Evolutionary conservation across 1,139 yeast species (phyloP), one percentile per base, ranked within the genome.

Genomic region (Pichia terricola): DNA sequence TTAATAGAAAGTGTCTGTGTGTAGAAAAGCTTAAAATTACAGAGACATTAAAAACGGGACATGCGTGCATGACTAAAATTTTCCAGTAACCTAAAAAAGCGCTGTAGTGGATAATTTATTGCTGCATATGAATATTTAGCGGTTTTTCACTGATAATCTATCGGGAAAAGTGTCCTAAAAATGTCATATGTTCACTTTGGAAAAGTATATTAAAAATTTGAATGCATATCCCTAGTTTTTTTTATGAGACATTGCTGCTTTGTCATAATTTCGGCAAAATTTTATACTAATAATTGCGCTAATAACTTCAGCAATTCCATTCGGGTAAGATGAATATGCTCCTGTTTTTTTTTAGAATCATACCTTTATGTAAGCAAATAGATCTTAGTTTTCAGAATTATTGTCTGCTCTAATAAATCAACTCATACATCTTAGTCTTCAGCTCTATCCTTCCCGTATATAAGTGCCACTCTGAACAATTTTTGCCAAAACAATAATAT

Each of bases 361-460:
- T 37, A 4, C 39, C 39, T 11, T 37, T 28, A 11, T 10, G 16
- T 10, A 4, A 5, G 28, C 39, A 37, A 5, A 22, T 28, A 25
- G 16, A 33, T 16, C 22, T 30, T 7, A 42, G 8, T 34, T 39
- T 5, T 6, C 7, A 34, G 38, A 42, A 31, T 39, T 38, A 28
- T 41, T 41, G 16, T 41, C 39, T 5, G 44, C 38, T 34, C 40
- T 8, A 28, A 42, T 22, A 25, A 37, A 36, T 16, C 43, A 41
- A n/a, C n/a, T n/a, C n/a, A n/a, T n/a, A n/a, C n/a, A 11, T 26
- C 5, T 26, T 10, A 28, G 34, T 26, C 26, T 34, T 2, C 11
- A 26, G 11, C 26, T 3, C 3, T 16, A 28, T 6, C 41, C 37
- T 5, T 4, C 27, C 42, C 35, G 35, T n/a, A 16, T 11, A 30